phyloP scores from a whole-genome alignment of 2,329 filamentous ascomycete species.

The Penicillium sp. region DNA sequence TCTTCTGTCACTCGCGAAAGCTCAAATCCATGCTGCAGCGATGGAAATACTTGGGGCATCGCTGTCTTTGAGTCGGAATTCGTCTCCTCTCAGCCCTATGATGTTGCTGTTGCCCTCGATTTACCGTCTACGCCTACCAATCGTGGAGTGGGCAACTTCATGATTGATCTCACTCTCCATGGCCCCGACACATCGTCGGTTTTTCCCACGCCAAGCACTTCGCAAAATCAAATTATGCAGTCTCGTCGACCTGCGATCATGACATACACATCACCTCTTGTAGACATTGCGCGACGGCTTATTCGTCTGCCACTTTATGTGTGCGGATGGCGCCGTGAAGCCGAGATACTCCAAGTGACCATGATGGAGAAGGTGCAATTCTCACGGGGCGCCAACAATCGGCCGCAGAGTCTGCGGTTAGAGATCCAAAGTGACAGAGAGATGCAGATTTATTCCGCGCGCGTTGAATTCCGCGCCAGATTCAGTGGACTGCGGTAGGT shows the following conservation, averaged over 20 bases:
- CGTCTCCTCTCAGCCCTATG: slow-evolving; percentile 72
- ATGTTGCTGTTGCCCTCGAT: slow-evolving; percentile 67
- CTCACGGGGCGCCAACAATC: slow-evolving; percentile 44
- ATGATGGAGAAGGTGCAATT: slow-evolving; percentile 74
- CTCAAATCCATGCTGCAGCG: slow-evolving; percentile 21
- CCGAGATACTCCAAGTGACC: slow-evolving; percentile 56
- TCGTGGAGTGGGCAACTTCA: slow-evolving; percentile 79
- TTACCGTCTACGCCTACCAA: slow-evolving; percentile 76
- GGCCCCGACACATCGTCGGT: slow-evolving; percentile 38
- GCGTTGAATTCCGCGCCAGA: slow-evolving; percentile 64
- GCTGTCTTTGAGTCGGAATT: slow-evolving; percentile 49
- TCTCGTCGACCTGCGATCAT: slow-evolving; percentile 72
- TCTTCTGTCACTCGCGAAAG: neutral
- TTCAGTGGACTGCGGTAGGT: slow-evolving; percentile 62
- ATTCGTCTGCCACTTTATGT: slow-evolving; percentile 64
- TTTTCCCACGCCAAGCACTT: slow-evolving; percentile 23
- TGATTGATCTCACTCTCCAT: slow-evolving; percentile 73
- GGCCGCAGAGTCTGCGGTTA: slow-evolving; percentile 52
- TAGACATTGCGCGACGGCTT: slow-evolving; percentile 56
- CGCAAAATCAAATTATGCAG: slow-evolving; percentile 48
- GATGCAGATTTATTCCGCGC: slow-evolving; percentile 70
- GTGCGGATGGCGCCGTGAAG: slow-evolving; percentile 59
- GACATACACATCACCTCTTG: slow-evolving; percentile 67
- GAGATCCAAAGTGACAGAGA: slow-evolving; percentile 64
- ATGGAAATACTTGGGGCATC: slow-evolving; percentile 49